Base-by-base conservation (phyloP, 169 alveolate genomes). In the Toxoplasma gondii region DNA sequence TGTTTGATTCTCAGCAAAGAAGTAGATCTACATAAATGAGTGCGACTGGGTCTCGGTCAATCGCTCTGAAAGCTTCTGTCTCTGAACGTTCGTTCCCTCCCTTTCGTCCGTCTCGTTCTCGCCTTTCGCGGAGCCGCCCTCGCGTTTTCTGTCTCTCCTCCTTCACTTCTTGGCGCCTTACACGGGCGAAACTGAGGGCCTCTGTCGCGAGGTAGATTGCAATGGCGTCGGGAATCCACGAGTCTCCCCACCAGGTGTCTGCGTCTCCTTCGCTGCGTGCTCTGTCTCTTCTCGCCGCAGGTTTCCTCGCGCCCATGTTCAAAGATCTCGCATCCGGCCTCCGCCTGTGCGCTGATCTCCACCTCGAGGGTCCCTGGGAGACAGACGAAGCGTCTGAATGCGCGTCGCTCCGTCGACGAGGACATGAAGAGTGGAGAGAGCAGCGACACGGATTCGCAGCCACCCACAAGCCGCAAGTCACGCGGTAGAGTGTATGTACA, bases 211-310 rank as follows among this genome's bases (percentile, higher is more conserved):
- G 86, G 86, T 78, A 78, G 10, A 4, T 78, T 38, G 86, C 39
- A 1, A 78, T 36, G 44, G 86, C 86, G 16, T 78, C 86, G 7
- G 86, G 86, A 36, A 78, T 36, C 86, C 86, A 78, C 27, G 86
- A 41, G n/a, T 78, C 86, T 17, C 86, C 43, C 86, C 86, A 78
- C 86, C 86, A 78, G n/a, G 86, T 78, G 4, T n/a, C 27, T n/a
- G 86, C 39, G 45, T 78, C 86, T 4, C 86, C 86, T n/a, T n/a
- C 4, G 2, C 44, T 29, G 39, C 29, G 2, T n/a, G 39, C 86
- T 31, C n/a, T n/a, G 39, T 78, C 45, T 64, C 34, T 31, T 16
- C n/a, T 16, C 34, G 4, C 22, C 74, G 24, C 29, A 16, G 74
- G n/a, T 19, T 64, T 4, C 74, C 74, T 4, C 34, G 4, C 74